Base-by-base conservation (phyloP, 2,329 filamentous ascomycete species). In the Microdochium nivale region DNA sequence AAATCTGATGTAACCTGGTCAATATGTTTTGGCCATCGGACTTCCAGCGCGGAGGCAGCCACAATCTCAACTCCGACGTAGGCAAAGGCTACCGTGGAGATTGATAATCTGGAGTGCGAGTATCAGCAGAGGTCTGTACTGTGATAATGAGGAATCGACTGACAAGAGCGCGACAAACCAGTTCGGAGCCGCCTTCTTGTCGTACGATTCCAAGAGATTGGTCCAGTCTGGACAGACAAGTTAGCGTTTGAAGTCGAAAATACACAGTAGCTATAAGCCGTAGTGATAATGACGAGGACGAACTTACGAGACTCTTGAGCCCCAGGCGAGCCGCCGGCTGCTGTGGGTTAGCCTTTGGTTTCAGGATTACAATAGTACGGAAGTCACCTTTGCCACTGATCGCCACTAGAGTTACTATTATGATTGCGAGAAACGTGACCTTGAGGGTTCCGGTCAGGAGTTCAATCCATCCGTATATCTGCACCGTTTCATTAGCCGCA, bases 41-140 rank as follows among this genome's bases (percentile, higher is more conserved):
- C 63, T 53, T 67, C 65, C 2, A 67, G 54, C 4, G 65, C 63
- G 11, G 60, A 63, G 0, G 64, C 65, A 2, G 65, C 63, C 1
- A 65, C 60, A 44, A 64, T 59, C 49, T 68, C 65, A 35, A 68
- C 60, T 1, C 65, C 65, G 21, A 67, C 61, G 52, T 64, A 68
- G 21, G 65, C 59, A 47, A 63, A 68, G 2, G 62, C 59, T 24
- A 65, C 62, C 8, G 64, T 62, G 9, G 62, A 64, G 9, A 64
- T 49, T 27, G 54, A 64, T 51, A 65, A 63, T 10, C 61, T 65
- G 43, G 14, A 23, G 13, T 13, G 11, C 27, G 11, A 30, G 11
- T 30, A 51, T 25, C 24, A 27, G 30, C 16, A 21, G 5, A 23
- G 54, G 13, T 48, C 35, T 24, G 4, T 24, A 21, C 8, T 25